phyloP scores from a whole-genome alignment of 768 basidiomycete species.

The Rhodotorula babjevae region DNA sequence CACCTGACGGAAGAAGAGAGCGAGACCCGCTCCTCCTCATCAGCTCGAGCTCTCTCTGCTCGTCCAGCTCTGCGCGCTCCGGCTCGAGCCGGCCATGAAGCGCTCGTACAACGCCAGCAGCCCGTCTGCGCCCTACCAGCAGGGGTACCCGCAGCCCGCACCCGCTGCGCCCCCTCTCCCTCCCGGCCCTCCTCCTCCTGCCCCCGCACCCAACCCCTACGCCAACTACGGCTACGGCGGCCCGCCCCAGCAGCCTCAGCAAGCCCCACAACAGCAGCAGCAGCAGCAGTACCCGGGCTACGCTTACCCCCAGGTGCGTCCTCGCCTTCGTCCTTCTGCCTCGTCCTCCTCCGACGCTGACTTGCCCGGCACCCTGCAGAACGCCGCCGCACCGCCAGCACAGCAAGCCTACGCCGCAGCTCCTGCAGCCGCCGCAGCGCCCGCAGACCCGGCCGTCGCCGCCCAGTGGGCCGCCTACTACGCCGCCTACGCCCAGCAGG shows the following conservation, averaged over 20 bases:
- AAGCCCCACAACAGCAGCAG: not conserved
- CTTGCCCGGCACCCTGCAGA: conserved; percentile 48
- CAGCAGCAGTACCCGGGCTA: conserved; percentile 40
- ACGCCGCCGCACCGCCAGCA: conserved; percentile 1
- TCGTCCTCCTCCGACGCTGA: conserved; percentile 28
- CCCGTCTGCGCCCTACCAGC: conserved; percentile 3
- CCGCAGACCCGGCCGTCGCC: conserved; percentile 7
- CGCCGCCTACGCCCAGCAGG: conserved; percentile 32
- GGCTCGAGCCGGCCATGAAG: conserved; percentile 1
- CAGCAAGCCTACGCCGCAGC: not conserved
- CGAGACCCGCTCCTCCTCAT: no score
- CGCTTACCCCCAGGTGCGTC: conserved; percentile 32
- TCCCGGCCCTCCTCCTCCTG: not conserved
- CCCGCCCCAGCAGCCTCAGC: conserved; percentile 21
- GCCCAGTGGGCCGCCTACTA: conserved; percentile 34
- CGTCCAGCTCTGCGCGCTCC: no score
- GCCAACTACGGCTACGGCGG: conserved; percentile 83
- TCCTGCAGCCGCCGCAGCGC: not conserved
- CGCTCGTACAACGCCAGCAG: conserved; percentile 13
- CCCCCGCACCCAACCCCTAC: conserved; percentile 53
- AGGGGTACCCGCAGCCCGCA: conserved; percentile 5
- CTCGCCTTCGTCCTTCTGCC: no score
- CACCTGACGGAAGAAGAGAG: no score
- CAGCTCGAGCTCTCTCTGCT: no score
- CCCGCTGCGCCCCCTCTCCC: conserved; percentile 15